Base-by-base conservation (phyloP, 1,284 basidiomycete genomes). In the Leccinum holopus region DNA sequence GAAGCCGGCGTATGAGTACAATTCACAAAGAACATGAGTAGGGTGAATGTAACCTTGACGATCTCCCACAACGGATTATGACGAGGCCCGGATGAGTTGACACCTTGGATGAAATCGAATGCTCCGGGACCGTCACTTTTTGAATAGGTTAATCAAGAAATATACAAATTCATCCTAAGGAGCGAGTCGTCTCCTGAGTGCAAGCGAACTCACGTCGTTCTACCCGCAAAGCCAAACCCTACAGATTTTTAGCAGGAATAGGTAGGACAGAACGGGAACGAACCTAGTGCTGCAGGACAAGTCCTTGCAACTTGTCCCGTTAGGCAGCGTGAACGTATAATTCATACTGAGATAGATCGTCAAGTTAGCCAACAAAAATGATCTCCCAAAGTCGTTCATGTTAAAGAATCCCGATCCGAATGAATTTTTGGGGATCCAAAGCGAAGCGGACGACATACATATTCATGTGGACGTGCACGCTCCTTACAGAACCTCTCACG, bases 41-140 rank as follows among this genome's bases (percentile, higher is more conserved):
- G 11, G 6, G 49, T 10, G 16, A 21, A 39, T 1, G 81, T 84
- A 66, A 84, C 84, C 77, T 91, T 92, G 54, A 92, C 88, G 41
- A 92, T 69, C 69, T 92, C 83, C 90, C 92, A 94, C 74, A 94
- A 90, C 0, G 90, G 88, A 71, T 94, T 93, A 18, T 44, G 41
- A 82, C 83, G 85, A 5, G 81, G 76, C 14, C 70, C 68, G 7
- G 86, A 85, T 9, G 83, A 80, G 72, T 92, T 92, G 66, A 84
- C 81, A 3, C 92, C 91, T 77, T 94, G 92, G 33, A 87, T 77
- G 68, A 94, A 94, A 72, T 93, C 90, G 66, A 93, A 90, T 0
- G 86, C 86, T 14, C 92, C 92, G 1, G 92, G 91, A 0, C 92
- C 92, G 72, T 91, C 90, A 18, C 87, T 90, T 64, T 57, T 35